Evolutionary conservation across 352 stramenopile species (phyloP), one percentile per base, ranked within the genome.

Genomic region (Blastocystis sp.): DNA sequence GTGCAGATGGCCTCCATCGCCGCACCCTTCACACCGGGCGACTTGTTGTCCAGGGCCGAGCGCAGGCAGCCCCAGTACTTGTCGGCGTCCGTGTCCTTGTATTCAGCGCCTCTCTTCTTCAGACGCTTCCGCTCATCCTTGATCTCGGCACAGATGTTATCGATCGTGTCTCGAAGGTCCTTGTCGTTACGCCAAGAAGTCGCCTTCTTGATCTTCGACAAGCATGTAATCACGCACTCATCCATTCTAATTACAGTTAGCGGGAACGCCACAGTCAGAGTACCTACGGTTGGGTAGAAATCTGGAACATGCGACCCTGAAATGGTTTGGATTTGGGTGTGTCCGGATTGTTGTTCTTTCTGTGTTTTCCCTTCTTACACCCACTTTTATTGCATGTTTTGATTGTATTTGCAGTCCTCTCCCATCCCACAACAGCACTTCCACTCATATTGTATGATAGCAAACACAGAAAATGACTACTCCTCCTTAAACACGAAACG

Each of bases 161-260:
- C 78, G 43, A 88, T 88, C 14, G 43, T 76, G 42, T 79, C 68
- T 79, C 78, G 62, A 88, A 88, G 64, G 76, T 88, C 78, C 52
- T 79, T 79, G 48, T 88, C 78, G 45, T 66, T 79, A 79, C 78
- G 64, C 78, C 78, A 88, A 17, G 78, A 76, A 14, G 78, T 78
- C 10, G 78, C 78, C 62, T 88, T 88, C 38, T 88, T 88, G 10
- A 88, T 71, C 78, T 88, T 88, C 54, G 78, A 84, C 52, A 84
- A 54, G 66, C 74, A 84, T 38, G 34, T 54, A 70, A 84, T 84
- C 66, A 84, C 74, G 45, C 74, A 84, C 66, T 84, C 74, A 84
- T 84, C 74, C 74, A 84, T 84, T 68, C 74, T 84, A 84, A 34
- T 34, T 34, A 34, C 28, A 34, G 28, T 34, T 34, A 34, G 28